A percentile compares a stretch with the other conserved stretches of the same genome.
Evolutionary conservation across 805 yeast species (phyloP).

Genomic region (Candida golubevii): DNA sequence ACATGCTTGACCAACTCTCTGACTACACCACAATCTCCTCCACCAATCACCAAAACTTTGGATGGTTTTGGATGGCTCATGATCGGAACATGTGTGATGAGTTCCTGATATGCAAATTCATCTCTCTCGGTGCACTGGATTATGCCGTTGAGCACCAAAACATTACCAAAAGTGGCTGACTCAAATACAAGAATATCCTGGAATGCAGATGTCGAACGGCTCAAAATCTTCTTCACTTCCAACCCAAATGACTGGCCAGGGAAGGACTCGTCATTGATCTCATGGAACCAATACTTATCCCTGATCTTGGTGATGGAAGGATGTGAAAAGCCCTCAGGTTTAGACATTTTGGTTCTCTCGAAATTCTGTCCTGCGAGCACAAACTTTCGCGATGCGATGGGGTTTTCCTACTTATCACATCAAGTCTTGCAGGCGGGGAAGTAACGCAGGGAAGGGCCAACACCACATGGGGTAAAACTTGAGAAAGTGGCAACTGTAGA

Average conservation of each 20-base stretch:
- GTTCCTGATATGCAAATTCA: conserved; percentile 91
- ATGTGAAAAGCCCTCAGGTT: conserved; percentile 19
- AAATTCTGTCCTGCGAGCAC: too few relatives aligned
- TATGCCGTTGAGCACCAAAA: conserved; percentile 83
- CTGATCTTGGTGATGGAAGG: conserved; percentile 23
- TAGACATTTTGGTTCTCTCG: conserved; percentile 2
- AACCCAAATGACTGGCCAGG: conserved; percentile 85
- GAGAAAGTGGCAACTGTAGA: too few relatives aligned
- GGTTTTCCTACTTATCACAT: background rate
- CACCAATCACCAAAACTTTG: conserved; percentile 83
- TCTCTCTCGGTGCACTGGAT: conserved; percentile 90
- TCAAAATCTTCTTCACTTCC: conserved; percentile 58
- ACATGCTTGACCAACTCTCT: conserved; percentile 80
- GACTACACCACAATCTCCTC: conserved; percentile 94
- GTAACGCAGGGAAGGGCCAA: too few relatives aligned
- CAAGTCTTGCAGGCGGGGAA: background rate
- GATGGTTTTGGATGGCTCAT: conserved; percentile 73
- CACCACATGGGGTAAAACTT: too few relatives aligned
- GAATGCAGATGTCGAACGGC: conserved; percentile 62
- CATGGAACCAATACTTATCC: conserved; percentile 69
- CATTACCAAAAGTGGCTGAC: conserved; percentile 77
- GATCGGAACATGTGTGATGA: conserved; percentile 80
- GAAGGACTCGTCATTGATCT: conserved; percentile 62
- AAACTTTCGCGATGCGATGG: background rate
- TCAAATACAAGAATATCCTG: conserved; percentile 82